These are phyloP conservation scores for Thielaviopsis ethacetica DNA, from an alignment of 2,329 filamentous ascomycete species.

Conservation along the genomic window DNA sequence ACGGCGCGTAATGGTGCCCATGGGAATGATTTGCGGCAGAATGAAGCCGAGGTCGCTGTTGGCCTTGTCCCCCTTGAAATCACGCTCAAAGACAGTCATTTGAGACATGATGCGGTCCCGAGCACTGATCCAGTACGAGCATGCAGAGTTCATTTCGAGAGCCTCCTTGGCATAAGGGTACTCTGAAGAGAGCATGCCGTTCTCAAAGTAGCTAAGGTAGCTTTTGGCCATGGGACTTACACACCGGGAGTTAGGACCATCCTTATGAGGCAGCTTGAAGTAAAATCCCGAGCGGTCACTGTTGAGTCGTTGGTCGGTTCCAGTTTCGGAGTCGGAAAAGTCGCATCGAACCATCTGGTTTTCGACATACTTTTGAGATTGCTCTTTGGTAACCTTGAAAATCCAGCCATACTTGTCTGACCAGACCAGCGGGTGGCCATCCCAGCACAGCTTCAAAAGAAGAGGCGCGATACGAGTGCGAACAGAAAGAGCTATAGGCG, in stretches of 20 bases:
- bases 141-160: slow-evolving; percentile 94
- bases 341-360: slow-evolving; percentile 61
- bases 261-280: slow-evolving; percentile 93
- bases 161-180: slow-evolving; percentile 86
- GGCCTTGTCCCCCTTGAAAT: slow-evolving; percentile 22
- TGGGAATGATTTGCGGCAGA: slow-evolving; percentile 86
- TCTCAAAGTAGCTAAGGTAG: slow-evolving; percentile 82
- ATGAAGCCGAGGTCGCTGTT: slow-evolving; percentile 50
- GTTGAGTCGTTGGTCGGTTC: slow-evolving; percentile 46
- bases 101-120: slow-evolving; percentile 87
- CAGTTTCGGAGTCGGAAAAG: slow-evolving; percentile 42
- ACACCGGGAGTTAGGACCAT: slow-evolving; percentile 74
- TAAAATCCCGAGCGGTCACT: slow-evolving; percentile 53
- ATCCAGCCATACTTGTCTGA: slow-evolving; percentile 89
- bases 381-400: slow-evolving; percentile 53
- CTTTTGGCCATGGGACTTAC: slow-evolving; percentile 79
- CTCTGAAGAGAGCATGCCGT: slow-evolving; percentile 71
- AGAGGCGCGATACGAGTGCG: slow-evolving; percentile 77
- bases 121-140: slow-evolving; percentile 97
- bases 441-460: slow-evolving; percentile 72
- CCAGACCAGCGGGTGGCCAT: slow-evolving; percentile 80
- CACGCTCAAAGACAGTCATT: slow-evolving; percentile 74
- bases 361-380: slow-evolving; percentile 47
- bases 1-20: slow-evolving; percentile 90
- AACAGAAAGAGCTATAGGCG: slow-evolving; percentile 62